Conservation (phyloP, 2,329 filamentous ascomycete genomes). For the Alternaria sp. region DNA sequence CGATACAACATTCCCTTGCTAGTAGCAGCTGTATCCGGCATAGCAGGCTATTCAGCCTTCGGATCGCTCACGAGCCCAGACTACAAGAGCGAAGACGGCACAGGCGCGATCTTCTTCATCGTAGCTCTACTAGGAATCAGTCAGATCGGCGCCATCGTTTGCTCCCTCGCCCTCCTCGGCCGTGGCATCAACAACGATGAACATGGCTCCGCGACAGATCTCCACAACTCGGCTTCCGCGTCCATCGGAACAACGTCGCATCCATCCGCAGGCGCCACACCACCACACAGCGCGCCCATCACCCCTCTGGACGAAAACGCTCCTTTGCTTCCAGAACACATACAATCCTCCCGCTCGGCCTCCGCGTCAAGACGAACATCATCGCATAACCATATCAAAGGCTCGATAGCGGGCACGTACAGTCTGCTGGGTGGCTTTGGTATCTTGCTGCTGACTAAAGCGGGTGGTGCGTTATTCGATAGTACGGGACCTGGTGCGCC, state of each 20-base stretch:
- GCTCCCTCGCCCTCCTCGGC: constrained; percentile 86
- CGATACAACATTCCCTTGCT: constrained; percentile 77
- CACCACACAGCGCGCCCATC: constrained; percentile 37
- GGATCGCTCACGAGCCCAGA: constrained; percentile 80
- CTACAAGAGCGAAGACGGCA: constrained; percentile 71
- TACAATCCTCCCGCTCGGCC: constrained; percentile 1
- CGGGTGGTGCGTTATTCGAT: constrained; percentile 89
- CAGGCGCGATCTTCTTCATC: constrained; percentile 72
- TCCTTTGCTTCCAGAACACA: constrained; percentile 31
- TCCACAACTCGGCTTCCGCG: constrained; percentile 1
- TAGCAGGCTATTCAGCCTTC: constrained; percentile 79
- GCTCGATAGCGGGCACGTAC: constrained; percentile 93
- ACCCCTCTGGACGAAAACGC: constrained; percentile 39
- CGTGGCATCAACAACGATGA: constrained; percentile 71
- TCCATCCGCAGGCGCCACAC: constrained; percentile 44
- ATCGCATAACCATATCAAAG: constrained; percentile 72
- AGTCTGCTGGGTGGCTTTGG: constrained; percentile 88
- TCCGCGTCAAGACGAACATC: not conserved
- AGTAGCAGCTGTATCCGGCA: constrained; percentile 72
- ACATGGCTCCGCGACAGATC: constrained; percentile 3
- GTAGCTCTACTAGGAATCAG: constrained; percentile 85
- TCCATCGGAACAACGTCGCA: constrained; percentile 27
- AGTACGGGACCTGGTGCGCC: constrained; percentile 74
- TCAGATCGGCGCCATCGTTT: constrained; percentile 96
- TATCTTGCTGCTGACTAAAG: constrained; percentile 88